Evolutionary conservation across 306 rosid genomes (phyloP).

Genomic region (Psophocarpus tetragonolobus): DNA sequence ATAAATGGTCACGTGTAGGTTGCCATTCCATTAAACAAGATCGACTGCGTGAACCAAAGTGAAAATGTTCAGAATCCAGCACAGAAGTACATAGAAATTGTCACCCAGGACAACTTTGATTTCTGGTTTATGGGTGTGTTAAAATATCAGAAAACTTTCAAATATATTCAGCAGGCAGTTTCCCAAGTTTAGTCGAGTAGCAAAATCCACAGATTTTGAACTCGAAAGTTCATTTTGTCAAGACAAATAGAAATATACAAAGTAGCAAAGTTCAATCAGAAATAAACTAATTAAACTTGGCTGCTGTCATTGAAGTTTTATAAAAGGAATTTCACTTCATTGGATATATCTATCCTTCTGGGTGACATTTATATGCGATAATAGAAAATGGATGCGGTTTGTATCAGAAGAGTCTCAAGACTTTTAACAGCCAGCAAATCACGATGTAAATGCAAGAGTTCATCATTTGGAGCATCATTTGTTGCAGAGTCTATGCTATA

Average conservation of each 20-base stretch:
- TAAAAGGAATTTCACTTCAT: not conserved
- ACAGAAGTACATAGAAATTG: constrained; percentile 40
- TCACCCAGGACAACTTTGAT: constrained; percentile 38
- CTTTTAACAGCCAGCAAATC: not conserved
- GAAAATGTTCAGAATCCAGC: constrained; percentile 37
- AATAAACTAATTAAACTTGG: not conserved
- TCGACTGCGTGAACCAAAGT: constrained; percentile 42
- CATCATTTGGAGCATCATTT: not conserved
- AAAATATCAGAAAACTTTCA: constrained; percentile 30
- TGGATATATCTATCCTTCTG: not conserved
- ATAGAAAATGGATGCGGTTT: not conserved
- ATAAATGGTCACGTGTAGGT: constrained; percentile 28
- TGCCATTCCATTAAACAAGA: constrained; percentile 32
- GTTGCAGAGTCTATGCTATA: not conserved
- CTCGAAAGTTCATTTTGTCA: not conserved
- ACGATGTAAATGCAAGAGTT: not conserved
- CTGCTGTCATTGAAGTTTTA: not conserved
- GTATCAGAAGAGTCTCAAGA: not conserved
- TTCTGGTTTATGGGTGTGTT: constrained; percentile 41
- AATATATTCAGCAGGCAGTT: constrained; percentile 31
- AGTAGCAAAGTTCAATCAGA: not conserved
- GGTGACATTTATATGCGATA: not conserved
- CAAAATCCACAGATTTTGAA: not conserved
- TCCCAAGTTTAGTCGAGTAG: constrained; percentile 23
- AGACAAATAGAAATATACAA: not conserved